These are phyloP conservation scores for Pestalotiopsis sp. DNA, from an alignment of 2,329 filamentous ascomycete genomes.

Conservation along the genomic window DNA sequence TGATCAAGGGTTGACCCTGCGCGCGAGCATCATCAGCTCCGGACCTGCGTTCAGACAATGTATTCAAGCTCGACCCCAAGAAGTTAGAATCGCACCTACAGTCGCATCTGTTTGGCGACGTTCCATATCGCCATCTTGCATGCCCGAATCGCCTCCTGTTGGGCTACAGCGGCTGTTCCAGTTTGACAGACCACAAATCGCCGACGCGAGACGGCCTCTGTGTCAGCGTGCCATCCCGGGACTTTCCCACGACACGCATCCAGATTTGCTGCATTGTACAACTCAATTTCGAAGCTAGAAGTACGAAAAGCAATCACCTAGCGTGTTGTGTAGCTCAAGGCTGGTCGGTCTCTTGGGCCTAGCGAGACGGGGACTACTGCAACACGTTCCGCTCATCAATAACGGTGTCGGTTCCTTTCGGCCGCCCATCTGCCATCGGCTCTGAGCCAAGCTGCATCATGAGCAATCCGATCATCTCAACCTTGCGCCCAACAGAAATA, in stretches of 20 bases:
- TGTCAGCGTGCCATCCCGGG: neutral
- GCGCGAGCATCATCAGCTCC: neutral
- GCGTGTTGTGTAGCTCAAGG: neutral
- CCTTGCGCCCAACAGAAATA: neutral
- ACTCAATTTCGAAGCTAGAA: constrained; percentile 5
- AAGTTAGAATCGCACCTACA: neutral
- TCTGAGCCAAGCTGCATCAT: neutral
- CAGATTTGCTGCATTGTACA: neutral
- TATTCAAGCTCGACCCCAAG: too few relatives aligned
- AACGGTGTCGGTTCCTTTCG: neutral
- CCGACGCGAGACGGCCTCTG: neutral
- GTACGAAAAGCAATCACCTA: neutral
- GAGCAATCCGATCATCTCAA: neutral
- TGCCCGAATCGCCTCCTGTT: neutral
- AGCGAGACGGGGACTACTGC: neutral
- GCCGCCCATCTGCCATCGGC: neutral
- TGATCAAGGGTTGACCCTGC: neutral
- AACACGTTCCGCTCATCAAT: neutral
- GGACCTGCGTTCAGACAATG: neutral
- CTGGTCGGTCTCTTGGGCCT: neutral
- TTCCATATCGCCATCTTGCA: neutral
- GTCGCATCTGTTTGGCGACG: neutral
- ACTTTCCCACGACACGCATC: neutral
- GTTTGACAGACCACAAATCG: neutral
- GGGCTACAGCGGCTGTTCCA: neutral